phyloP scores from a whole-genome alignment of 305 asterid genomes.

The Petunia hybrid region DNA sequence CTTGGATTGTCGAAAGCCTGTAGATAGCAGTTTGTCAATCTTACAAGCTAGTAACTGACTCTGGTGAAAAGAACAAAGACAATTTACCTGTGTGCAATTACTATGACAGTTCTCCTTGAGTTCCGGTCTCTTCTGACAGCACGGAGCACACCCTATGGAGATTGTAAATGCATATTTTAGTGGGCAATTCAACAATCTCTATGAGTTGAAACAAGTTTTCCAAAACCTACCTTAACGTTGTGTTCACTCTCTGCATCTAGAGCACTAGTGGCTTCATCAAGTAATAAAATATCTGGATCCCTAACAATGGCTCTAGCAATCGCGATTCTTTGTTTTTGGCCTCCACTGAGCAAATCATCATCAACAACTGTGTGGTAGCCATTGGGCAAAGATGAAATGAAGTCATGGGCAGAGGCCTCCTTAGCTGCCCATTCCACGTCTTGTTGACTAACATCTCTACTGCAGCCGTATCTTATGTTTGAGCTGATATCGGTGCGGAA shows the following conservation, averaged over 20 bases:
- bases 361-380: constrained; percentile 92
- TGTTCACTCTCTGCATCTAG: constrained; percentile 97
- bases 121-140: constrained; percentile 59
- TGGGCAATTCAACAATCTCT: constrained; percentile 20
- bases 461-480: constrained; percentile 89
- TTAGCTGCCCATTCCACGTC: constrained; percentile 93
- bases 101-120: constrained; percentile 74
- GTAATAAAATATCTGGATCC: constrained; percentile 85
- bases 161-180: constrained; percentile 30
- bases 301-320: constrained; percentile 93
- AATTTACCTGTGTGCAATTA: constrained; percentile 85
- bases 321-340: constrained; percentile 97
- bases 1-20: constrained; percentile 94
- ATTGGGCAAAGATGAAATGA: constrained; percentile 75
- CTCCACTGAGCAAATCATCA: constrained; percentile 98
- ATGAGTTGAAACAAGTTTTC: constrained; percentile 6
- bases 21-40: constrained; percentile 39
- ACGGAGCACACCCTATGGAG: constrained; percentile 72
- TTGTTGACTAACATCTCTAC: constrained; percentile 63
- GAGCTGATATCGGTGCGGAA: constrained; percentile 86
- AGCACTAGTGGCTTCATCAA: constrained; percentile 99
- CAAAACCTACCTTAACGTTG: constrained; percentile 69
- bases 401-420: constrained; percentile 92
- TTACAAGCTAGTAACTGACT: background rate
- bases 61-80: constrained; percentile 16